Base-by-base conservation (phyloP, 2,329 filamentous ascomycete genomes). In the Ascochyta clinopodiicola region DNA sequence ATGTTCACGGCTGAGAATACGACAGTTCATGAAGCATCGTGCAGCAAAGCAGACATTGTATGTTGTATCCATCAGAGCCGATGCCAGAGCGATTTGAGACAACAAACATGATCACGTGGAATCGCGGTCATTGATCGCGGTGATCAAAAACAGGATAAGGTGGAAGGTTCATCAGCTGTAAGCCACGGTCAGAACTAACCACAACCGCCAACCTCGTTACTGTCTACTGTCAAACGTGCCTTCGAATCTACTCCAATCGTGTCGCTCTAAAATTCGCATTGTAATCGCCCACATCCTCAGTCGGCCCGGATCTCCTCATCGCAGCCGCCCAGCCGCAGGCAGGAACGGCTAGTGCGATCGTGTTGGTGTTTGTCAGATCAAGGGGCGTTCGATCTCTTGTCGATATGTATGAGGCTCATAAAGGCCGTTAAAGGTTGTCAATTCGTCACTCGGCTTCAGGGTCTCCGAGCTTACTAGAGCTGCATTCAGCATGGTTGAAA, bases 311-410 rank as follows among this genome's bases (percentile, higher is more conserved):
- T 51, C 43, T 21, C 35, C 31, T 45, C 46, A 40, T 45, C 31
- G 46, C 39, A 36, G 40, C 22, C 22, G 17, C 17, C 17, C 17
- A 17, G 35, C 4, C 31, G 39, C 35, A 24, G 27, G 46, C 31
- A 43, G 34, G 52, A 50, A 38, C 25, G 44, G 46, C 45, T 56
- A 56, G 46, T 17, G 52, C 46, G 52, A 56, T 56, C 52, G 52
- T 39, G 29, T 13, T 17, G 15, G 2, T 42, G 3, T 29, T 42
- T 7, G 9, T 34, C 32, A 36, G 17, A 6, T 4, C 5, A 34
- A 31, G 10, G n/a, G 10, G 15, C 19, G 6, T 19, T 51, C 52
- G 52, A 56, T 56, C 52, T 43, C 42, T 27, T 38, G 37, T 9
- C 27, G 17, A 51, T 22, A 37, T 56, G 46, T 56, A 56, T 56